Conservation (phyloP, 2,329 filamentous ascomycete species). For the Herpotrichia juniperi region DNA sequence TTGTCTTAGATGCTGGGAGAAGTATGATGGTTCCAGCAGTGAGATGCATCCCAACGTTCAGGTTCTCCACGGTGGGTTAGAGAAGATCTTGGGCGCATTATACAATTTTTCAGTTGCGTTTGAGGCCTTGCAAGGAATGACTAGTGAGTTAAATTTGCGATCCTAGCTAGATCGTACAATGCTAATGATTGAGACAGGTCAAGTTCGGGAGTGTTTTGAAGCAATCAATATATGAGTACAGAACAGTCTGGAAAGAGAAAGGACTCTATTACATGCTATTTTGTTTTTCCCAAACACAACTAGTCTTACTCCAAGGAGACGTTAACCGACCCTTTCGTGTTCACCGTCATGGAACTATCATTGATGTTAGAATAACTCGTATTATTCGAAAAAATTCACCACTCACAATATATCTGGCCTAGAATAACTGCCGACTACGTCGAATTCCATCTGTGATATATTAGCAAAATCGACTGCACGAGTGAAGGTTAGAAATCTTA, state of each 20-base stretch:
- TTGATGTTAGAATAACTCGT: neutral
- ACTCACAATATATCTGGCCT: constrained; percentile 51
- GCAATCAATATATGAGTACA: too few relatives aligned
- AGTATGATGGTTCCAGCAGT: too few relatives aligned
- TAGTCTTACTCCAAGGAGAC: constrained; percentile 6
- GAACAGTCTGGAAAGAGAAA: too few relatives aligned
- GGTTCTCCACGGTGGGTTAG: constrained; percentile 6
- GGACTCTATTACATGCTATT: too few relatives aligned
- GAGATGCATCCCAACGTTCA: too few relatives aligned
- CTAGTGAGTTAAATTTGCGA: constrained; percentile 13
- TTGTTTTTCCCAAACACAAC: neutral
- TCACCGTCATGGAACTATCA: constrained; percentile 19
- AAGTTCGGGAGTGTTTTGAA: neutral
- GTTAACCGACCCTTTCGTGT: constrained; percentile 18
- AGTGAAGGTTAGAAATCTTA: constrained; percentile 20
- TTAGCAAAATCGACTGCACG: neutral
- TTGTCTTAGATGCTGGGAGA: constrained; percentile 20
- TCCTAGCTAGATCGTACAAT: neutral
- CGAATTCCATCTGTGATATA: constrained; percentile 48
- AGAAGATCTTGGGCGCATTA: constrained; percentile 11
- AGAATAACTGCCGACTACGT: constrained; percentile 50
- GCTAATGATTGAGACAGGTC: neutral
- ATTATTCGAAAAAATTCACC: neutral
- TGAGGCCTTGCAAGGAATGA: constrained; percentile 23
- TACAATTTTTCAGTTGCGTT: constrained; percentile 17